Conservation (phyloP, 2,329 filamentous ascomycete genomes). For the Xylaria sp. region DNA sequence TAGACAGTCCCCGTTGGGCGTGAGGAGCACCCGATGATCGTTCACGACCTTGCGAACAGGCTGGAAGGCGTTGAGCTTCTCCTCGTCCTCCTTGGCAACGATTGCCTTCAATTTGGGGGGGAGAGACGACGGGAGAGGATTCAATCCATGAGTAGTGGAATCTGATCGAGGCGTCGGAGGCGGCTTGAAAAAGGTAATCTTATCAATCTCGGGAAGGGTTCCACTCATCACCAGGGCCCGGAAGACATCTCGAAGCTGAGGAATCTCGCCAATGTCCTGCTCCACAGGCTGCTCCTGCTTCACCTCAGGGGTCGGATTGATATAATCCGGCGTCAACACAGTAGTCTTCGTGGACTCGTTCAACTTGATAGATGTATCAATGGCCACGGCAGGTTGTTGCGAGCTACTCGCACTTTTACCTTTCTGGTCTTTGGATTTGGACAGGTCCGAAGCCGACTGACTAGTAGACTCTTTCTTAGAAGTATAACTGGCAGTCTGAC, state of each 20-base stretch:
- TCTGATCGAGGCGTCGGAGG: conserved; percentile 34
- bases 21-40: conserved; percentile 64
- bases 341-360: conserved; percentile 35
- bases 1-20: conserved; percentile 71
- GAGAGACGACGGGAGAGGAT: conserved; percentile 34
- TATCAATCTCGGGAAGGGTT: conserved; percentile 32
- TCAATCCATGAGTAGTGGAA: conserved; percentile 25
- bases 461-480: conserved; percentile 20
- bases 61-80: conserved; percentile 49
- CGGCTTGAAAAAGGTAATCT: conserved; percentile 39
- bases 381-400: conserved; percentile 25
- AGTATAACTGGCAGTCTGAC: conserved; percentile 23
- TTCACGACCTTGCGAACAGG: conserved; percentile 59
- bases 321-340: conserved; percentile 34
- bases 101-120: conserved; percentile 41
- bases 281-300: conserved; percentile 29
- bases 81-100: conserved; percentile 51
- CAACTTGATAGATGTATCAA: conserved; percentile 32
- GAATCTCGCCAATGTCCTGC: conserved; percentile 31
- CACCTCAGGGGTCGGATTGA: conserved; percentile 26
- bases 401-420: conserved; percentile 25
- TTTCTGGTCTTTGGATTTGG: conserved; percentile 25
- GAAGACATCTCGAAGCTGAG: conserved; percentile 34
- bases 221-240: conserved; percentile 35
- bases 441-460: conserved; percentile 14